Evolutionary conservation across 805 yeast species (phyloP), one percentile per base, ranked within the genome.

Genomic region (Candida nitratophila): DNA sequence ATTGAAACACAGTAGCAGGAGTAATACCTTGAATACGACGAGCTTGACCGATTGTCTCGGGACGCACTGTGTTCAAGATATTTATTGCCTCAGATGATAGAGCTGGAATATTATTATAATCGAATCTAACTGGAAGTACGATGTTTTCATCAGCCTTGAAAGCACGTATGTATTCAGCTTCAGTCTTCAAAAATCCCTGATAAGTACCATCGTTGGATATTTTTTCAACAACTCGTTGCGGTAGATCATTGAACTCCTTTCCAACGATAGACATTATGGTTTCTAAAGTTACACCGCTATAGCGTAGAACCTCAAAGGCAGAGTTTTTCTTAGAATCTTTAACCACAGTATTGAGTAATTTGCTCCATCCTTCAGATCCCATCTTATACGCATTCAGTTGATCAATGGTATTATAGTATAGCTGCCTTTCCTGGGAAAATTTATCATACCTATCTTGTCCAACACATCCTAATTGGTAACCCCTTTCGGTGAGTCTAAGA

Each of bases 21-120:
- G 98, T 91, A 2, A 93, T 81, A 1, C 99, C 98, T 56, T 93
- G 95, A 12, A 91, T 84, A 52, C 98, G 72, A 59, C 96, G 74
- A 0, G 98, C 98, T 60, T 93, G 98, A 0, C 98, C 98, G 38
- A 93, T 78, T 0, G 97, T 93, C 43, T 78, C 77, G 0, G 99
- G 99, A 48, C 86, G 83, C 15, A 87, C 79, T 11, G 73, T 71
- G 54, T 87, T 86, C 44, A 93, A 68, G 11, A 85, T 64, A 16
- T 68, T 70, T 45, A 84, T 76, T 26, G 81, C 90, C 57, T 91
- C 97, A 22, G 76, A 71, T 2, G 95, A 85, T n/a, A 91, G 64
- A 0, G 86, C 77, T 16, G 77, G 71, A 41, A 83, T 52, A 14
- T 68, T 56, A 12, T 72, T 54, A 59, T 90, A 91, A 50, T 81